These are phyloP conservation scores for Prunus armeniaca DNA, from an alignment of 306 rosid species.

Conservation along the genomic window DNA sequence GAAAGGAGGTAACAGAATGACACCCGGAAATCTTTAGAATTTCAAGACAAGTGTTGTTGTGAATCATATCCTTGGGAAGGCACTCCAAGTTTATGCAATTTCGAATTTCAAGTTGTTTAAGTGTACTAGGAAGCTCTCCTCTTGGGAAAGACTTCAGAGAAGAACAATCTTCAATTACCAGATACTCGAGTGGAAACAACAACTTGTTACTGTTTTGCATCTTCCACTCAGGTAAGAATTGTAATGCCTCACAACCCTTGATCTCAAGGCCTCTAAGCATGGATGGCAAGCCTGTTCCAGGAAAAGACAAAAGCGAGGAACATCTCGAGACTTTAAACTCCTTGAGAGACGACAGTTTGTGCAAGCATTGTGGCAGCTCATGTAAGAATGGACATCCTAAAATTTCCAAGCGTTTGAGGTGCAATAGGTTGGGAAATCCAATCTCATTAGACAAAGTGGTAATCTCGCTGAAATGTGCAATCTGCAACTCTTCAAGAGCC, in stretches of 20 bases:
- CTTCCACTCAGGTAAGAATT: slow-evolving; percentile 25
- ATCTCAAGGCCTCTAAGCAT: slow-evolving; percentile 23
- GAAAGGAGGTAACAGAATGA: slow-evolving; percentile 22
- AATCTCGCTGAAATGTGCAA: slow-evolving; percentile 22
- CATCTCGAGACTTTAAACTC: slow-evolving; percentile 26
- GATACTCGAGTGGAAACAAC: slow-evolving; percentile 23
- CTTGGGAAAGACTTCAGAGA: slow-evolving; percentile 28
- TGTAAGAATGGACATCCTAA: slow-evolving; percentile 25
- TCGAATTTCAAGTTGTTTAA: slow-evolving; percentile 27
- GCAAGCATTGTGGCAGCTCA: slow-evolving; percentile 23
- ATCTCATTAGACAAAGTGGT: slow-evolving; percentile 23
- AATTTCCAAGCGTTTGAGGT: slow-evolving; percentile 30
- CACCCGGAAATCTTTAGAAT: slow-evolving; percentile 17
- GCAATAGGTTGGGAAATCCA: slow-evolving; percentile 23
- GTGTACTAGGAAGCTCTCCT: slow-evolving; percentile 23
- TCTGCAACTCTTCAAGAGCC: slow-evolving; percentile 26
- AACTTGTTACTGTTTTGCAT: neutral
- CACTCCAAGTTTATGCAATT: slow-evolving; percentile 20
- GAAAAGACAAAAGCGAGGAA: slow-evolving; percentile 27
- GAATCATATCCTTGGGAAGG: slow-evolving; percentile 16
- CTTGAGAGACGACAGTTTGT: slow-evolving; percentile 16
- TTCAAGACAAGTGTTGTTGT: slow-evolving; percentile 15
- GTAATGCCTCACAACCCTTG: slow-evolving; percentile 26
- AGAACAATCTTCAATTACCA: slow-evolving; percentile 34
- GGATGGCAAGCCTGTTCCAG: slow-evolving; percentile 23